Evolutionary conservation across 2,329 filamentous ascomycete genomes (phyloP), one percentile per base, ranked within the genome.

Genomic region (Microdochium nivale): DNA sequence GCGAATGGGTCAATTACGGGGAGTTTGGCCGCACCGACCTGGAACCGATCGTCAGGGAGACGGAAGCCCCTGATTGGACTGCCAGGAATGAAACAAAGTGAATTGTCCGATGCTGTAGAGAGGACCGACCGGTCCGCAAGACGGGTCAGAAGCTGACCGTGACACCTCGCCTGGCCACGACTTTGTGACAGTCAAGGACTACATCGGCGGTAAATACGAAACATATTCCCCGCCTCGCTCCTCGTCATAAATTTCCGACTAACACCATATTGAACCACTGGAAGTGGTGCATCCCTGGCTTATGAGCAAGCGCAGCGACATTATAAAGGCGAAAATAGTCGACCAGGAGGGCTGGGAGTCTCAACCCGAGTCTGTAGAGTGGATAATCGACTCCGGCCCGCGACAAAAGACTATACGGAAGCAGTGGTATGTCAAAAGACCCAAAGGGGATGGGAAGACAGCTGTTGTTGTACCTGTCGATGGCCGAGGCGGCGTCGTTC

Each of bases 171-270:
- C 49, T 32, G 55, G 54, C 49, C 58, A 55, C 48, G 24, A 54
- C 44, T 62, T 59, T 56, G 59, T 63, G 44, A 63, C 58, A n/a
- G 55, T 65, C 46, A 53, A 56, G 33, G 60, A 64, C 54, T 64
- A 59, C 48, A 32, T 60, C 24, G 53, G 54, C 48, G 52, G 57
- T 58, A 49, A 56, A 53, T 55, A 19, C 43, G 32, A 27, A 4
- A 51, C 23, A 27, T 47, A 48, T 48, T 13, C 50, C 44, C 9
- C 3, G 25, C 48, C 35, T 32, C 51, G 43, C 49, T 21, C n/a
- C n/a, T 23, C 3, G 16, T 19, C 19, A 21, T 7, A 24, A 13
- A 13, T 44, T 23, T 44, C 21, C 40, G 23, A 19, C 40, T 44
- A 44, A 44, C 40, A 44, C 40, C 52, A 46, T 56, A 49, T 53